phyloP scores from a whole-genome alignment of 1,284 basidiomycete genomes.

The Mycena sp. region DNA sequence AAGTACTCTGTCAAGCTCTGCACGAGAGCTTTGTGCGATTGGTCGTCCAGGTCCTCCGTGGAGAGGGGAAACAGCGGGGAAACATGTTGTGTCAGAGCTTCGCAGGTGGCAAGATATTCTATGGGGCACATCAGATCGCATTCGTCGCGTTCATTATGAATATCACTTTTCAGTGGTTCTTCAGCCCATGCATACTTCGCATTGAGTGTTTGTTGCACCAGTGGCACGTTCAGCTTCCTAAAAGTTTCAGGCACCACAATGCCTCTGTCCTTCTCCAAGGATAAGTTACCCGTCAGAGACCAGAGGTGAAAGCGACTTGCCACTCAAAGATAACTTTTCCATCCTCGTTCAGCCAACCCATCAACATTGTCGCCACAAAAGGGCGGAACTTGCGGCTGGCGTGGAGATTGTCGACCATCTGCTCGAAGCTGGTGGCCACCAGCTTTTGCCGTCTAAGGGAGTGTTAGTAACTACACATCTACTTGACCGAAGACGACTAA shows the following conservation, averaged over 20 bases:
- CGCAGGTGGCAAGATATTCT: neutral
- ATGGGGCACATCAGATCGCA: neutral
- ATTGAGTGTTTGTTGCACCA: neutral
- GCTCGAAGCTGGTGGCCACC: neutral
- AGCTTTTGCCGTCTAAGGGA: neutral
- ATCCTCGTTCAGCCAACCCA: too few relatives aligned
- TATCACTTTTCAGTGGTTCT: neutral
- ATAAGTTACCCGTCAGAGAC: neutral
- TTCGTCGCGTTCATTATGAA: neutral
- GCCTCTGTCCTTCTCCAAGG: neutral
- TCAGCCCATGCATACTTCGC: neutral
- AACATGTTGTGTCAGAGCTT: neutral
- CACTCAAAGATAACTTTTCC: neutral
- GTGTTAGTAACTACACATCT: neutral
- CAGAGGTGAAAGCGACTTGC: too few relatives aligned
- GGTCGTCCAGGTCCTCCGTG: neutral
- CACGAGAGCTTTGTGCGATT: neutral
- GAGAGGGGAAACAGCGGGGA: neutral
- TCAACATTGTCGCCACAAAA: too few relatives aligned
- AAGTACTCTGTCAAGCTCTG: neutral
- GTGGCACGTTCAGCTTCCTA: neutral
- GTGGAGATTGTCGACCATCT: neutral
- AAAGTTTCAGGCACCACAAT: neutral
- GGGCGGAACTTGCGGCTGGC: neutral
- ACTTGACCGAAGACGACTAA: neutral